Percentiles rank a stretch among this genome's conserved stretches.
phyloP scores from a whole-genome alignment of 345 rosid genomes.

The Diplotaxis tenuifolia region DNA sequence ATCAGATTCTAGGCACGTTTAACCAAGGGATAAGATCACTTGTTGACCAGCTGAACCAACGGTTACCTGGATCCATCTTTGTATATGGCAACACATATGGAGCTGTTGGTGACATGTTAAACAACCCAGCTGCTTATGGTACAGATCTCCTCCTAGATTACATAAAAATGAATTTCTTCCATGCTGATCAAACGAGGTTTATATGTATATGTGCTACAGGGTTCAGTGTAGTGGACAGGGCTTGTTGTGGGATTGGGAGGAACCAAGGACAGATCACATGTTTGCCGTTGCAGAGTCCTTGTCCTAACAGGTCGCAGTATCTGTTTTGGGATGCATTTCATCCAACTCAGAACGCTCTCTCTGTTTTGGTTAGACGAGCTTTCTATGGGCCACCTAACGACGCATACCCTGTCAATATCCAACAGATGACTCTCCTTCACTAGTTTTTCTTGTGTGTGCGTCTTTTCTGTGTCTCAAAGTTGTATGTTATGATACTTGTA shows the following conservation, averaged over 20 bases:
- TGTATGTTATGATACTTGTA: slow-evolving; percentile 11
- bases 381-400: slow-evolving; percentile 62
- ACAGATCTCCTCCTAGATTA: slow-evolving; percentile 3
- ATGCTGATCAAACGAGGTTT: slow-evolving; percentile 12
- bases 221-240: slow-evolving; percentile 59
- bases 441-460: not conserved
- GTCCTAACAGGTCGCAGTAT: slow-evolving; percentile 50
- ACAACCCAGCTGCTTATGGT: slow-evolving; percentile 64
- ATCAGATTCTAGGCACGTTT: slow-evolving; percentile 64
- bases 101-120: slow-evolving; percentile 66
- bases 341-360: slow-evolving; percentile 72
- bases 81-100: slow-evolving; percentile 58
- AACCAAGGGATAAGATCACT: slow-evolving; percentile 65
- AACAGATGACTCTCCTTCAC: slow-evolving; percentile 55
- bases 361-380: slow-evolving; percentile 57
- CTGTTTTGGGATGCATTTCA: slow-evolving; percentile 95
- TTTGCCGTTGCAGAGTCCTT: slow-evolving; percentile 56
- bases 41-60: slow-evolving; percentile 57
- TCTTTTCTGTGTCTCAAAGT: slow-evolving; percentile 4
- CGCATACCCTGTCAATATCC: slow-evolving; percentile 71
- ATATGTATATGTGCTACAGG: slow-evolving; percentile 43
- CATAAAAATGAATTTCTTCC: not conserved
- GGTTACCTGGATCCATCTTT: slow-evolving; percentile 53
- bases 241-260: slow-evolving; percentile 78
- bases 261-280: slow-evolving; percentile 76